These are phyloP conservation scores for Lenwebbia sp. DNA, from an alignment of 345 rosid genomes.

Conservation along the genomic window DNA sequence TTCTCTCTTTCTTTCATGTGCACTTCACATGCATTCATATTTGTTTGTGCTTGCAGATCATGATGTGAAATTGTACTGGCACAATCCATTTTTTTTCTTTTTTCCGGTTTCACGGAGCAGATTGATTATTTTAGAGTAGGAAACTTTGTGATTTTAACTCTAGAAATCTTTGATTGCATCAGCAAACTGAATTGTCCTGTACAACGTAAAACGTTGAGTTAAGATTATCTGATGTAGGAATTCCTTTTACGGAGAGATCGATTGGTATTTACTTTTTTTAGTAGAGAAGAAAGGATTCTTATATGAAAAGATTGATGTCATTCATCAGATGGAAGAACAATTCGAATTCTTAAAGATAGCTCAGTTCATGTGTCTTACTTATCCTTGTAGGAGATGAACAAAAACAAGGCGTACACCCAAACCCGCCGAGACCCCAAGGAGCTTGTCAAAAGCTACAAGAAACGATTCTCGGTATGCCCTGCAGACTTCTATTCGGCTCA, in stretches of 20 bases:
- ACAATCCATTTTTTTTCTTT: background rate
- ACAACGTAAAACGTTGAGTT: background rate
- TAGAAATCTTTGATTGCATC: background rate
- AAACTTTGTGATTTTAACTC: background rate
- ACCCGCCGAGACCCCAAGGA: conserved; percentile 51
- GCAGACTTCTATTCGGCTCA: background rate
- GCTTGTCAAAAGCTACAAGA: conserved; percentile 43
- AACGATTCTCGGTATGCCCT: conserved; percentile 27
- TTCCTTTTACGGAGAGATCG: background rate
- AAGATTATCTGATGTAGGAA: background rate
- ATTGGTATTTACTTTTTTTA: background rate
- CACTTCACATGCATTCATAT: background rate
- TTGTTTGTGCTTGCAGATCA: background rate
- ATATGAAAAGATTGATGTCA: background rate
- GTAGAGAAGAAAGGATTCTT: background rate
- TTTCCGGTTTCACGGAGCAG: background rate
- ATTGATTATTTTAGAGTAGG: background rate
- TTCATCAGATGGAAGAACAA: background rate
- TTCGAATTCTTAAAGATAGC: background rate
- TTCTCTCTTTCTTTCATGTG: background rate
- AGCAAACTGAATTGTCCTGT: background rate
- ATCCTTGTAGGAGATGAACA: conserved; percentile 50
- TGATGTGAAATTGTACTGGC: background rate
- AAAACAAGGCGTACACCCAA: conserved; percentile 57
- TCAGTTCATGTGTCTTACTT: background rate